Evolutionary conservation across 768 basidiomycete species (phyloP), one percentile per base, ranked within the genome.

Genomic region (Hericium rajendrae): DNA sequence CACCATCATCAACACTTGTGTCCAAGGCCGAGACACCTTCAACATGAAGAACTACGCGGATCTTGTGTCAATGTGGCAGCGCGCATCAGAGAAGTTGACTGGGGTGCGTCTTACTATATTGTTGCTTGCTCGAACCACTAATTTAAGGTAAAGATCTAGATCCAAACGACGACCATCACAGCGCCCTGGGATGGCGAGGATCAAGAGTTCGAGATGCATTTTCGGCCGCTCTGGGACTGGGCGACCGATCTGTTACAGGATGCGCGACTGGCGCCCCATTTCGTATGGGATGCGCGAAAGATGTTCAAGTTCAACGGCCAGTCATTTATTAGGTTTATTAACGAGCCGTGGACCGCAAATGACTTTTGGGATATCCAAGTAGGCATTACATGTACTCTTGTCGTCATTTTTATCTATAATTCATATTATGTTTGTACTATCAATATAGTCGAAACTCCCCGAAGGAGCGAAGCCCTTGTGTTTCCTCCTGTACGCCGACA

Each of bases 261-360:
- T 39, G 63, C 62, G 0, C 26, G 38, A 0, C 61, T 71, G 12
- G 61, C 63, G 3, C 57, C 57, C 0, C 53, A 67, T 11, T 68
- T 69, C 54, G 58, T 60, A 22, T 74, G 72, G 68, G 68, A 73
- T 68, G 72, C 72, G 5, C 43, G 67, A 38, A 55, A 48, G 13
- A 57, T 62, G 3, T 74, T 54, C 59, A 68, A 64, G 38, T 71
- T 62, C 53, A 62, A 71, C 60, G 68, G 65, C 0, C 41, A 53
- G 10, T 6, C 28, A 2, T 75, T 68, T 53, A 60, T 68, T 9
- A 59, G 66, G 0, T 69, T 73, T 52, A 53, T 68, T 26, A 59
- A 71, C 52, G 72, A 77, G 48, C 73, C 74, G 4, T 74, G 73
- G 68, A 73, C 71, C 9, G 74, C 67, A 1, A 51, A 73, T 37